Conservation (phyloP, 106 monocot species). For the Apostasia ramifera region DNA sequence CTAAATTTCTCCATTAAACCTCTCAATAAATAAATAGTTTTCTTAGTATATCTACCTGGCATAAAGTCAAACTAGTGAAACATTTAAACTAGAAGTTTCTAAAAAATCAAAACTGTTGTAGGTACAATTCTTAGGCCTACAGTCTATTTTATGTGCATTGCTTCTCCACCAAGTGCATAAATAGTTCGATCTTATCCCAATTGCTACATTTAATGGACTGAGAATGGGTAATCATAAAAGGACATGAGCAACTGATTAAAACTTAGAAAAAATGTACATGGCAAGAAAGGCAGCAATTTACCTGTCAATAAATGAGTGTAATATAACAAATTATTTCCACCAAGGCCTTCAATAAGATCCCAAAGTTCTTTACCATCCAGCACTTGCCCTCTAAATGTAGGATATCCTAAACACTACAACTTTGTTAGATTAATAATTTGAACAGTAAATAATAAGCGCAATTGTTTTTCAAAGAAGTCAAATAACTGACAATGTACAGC, state of each 20-base stretch:
- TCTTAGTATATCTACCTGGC: too few species aligned
- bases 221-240: background rate
- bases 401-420: constrained; percentile 63
- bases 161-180: background rate
- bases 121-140: too few species aligned
- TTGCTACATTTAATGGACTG: background rate
- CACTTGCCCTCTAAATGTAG: constrained; percentile 94
- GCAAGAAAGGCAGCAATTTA: constrained; percentile 5
- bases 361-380: constrained; percentile 79
- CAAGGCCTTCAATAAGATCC: constrained; percentile 97
- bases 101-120: too few species aligned
- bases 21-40: too few species aligned
- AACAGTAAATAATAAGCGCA: background rate
- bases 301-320: constrained; percentile 98
- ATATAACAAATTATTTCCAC: constrained; percentile 73
- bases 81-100: too few species aligned
- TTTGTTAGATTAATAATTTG: constrained; percentile 7
- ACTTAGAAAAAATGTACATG: background rate
- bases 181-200: background rate
- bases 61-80: too few species aligned
- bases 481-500: background rate
- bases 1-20: too few species aligned
- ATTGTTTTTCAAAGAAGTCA: background rate
- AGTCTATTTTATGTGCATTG: too few species aligned
- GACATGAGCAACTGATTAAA: background rate